Evolutionary conservation across 352 stramenopile genomes (phyloP), one percentile per base, ranked within the genome.

Genomic region (Phytopythium aichiense): DNA sequence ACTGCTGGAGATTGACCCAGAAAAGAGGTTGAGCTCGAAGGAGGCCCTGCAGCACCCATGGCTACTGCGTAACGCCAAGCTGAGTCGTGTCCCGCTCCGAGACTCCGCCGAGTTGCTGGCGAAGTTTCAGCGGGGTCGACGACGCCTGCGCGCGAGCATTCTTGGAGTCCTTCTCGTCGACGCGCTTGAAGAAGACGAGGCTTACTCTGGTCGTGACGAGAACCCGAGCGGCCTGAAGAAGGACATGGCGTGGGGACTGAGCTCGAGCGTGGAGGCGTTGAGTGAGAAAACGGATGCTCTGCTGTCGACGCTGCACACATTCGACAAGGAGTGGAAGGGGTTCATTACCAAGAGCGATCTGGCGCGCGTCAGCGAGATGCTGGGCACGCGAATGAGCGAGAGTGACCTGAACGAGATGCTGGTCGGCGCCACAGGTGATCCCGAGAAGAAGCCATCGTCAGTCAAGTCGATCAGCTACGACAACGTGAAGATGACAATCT

Each of bases 401-500:
- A 79, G 64, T n/a, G 85, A 92, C 53, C 65, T 92, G 42, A 89
- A 87, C 53, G 85, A 94, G 50, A 94, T 94, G 85, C 77, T 94
- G n/a, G 80, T 88, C 2, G 81, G 82, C 6, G 73, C 81, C 1
- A 89, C 79, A 2, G 85, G 85, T 0, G 85, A 94, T 51, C 85
- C 85, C 0, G 85, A 94, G 43, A 69, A 89, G 58, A 79, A 72
- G 35, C 64, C 71, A 0, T 74, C 72, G 11, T 70, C 75, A 1
- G 72, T 88, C 28, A 64, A 90, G 22, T 64, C 79, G 42, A 80
- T 94, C 22, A 71, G 76, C 18, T 94, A 92, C 33, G 81, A 94
- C 35, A 84, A 92, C 42, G 82, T 94, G 4, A 92, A 92, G 58
- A 88, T 91, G 65, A 85, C 79, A 6, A 94, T 94, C 40, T 92